These are phyloP conservation scores for Leucocoprinus birnbaumii DNA, from an alignment of 768 basidiomycete genomes.

Conservation along the genomic window DNA sequence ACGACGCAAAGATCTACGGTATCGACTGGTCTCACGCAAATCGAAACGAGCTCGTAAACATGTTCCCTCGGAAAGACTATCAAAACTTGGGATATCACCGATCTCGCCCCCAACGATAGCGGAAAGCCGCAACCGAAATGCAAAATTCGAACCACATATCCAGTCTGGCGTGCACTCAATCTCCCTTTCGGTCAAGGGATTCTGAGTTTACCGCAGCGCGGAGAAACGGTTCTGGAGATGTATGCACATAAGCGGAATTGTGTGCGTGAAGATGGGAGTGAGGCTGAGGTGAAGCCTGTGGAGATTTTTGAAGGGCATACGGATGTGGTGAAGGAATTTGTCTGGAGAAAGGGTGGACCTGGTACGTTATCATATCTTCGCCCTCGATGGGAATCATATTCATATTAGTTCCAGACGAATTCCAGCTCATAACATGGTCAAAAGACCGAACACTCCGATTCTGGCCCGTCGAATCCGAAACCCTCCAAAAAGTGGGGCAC, in stretches of 20 bases:
- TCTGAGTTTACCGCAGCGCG: slow-evolving; percentile 84
- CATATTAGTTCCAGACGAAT: slow-evolving; percentile 33
- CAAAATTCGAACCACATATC: slow-evolving; percentile 73
- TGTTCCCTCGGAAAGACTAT: slow-evolving; percentile 94
- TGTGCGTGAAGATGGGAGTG: slow-evolving; percentile 54
- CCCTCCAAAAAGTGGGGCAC: slow-evolving; percentile 63
- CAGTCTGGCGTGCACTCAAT: slow-evolving; percentile 92
- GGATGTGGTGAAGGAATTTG: slow-evolving; percentile 96
- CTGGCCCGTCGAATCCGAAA: slow-evolving; percentile 79
- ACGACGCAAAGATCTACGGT: slow-evolving; percentile 92
- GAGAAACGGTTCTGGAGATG: slow-evolving; percentile 59
- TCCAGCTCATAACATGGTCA: slow-evolving; percentile 67
- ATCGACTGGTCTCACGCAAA: slow-evolving; percentile 90
- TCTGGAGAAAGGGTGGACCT: slow-evolving; percentile 77
- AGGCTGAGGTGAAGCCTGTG: slow-evolving; percentile 42
- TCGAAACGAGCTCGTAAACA: slow-evolving; percentile 81
- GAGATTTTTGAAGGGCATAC: slow-evolving; percentile 84
- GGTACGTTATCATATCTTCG: slow-evolving; percentile 34
- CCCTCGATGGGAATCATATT: not conserved
- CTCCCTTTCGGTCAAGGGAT: slow-evolving; percentile 91
- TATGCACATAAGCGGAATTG: not conserved
- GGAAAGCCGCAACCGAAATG: slow-evolving; percentile 33
- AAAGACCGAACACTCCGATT: slow-evolving; percentile 90
- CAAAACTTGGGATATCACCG: slow-evolving; percentile 76
- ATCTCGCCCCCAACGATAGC: not conserved